Percentiles rank a stretch among this genome's conserved stretches.
phyloP scores from a whole-genome alignment of 768 basidiomycete genomes.

The Suillus hirtellus region DNA sequence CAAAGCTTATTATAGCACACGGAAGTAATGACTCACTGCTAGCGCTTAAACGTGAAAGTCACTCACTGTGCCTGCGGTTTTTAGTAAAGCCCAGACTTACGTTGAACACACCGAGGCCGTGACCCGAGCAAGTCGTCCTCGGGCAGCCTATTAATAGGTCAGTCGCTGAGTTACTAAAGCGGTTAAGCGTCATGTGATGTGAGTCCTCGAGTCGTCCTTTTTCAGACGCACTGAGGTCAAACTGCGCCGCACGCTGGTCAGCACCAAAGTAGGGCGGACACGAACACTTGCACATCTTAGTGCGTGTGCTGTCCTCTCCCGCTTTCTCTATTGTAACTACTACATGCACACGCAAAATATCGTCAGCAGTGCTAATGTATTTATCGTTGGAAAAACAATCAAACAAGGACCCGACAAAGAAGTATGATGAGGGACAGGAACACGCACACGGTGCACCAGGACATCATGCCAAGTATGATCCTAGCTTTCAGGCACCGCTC shows the following conservation, averaged over 20 bases:
- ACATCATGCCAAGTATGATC: conserved; percentile 41
- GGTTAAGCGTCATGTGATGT: too few relatives aligned
- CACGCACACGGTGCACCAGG: conserved; percentile 40
- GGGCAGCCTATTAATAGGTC: not conserved
- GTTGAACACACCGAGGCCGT: too few relatives aligned
- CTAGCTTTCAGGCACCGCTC: not conserved
- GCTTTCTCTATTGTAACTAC: too few relatives aligned
- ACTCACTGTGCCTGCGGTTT: not conserved
- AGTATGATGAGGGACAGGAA: conserved; percentile 34
- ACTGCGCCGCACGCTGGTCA: too few relatives aligned
- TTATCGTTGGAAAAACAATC: conserved; percentile 13
- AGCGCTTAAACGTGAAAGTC: not conserved
- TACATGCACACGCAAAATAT: too few relatives aligned
- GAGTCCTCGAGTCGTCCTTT: too few relatives aligned
- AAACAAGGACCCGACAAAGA: conserved; percentile 25
- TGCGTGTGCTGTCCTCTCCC: too few relatives aligned
- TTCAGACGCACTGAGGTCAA: too few relatives aligned
- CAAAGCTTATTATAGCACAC: not conserved
- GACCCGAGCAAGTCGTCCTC: not conserved
- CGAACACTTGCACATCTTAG: too few relatives aligned
- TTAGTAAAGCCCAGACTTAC: too few relatives aligned
- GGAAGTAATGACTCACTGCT: not conserved
- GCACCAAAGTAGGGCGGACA: too few relatives aligned
- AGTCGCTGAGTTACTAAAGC: not conserved
- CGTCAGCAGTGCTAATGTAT: too few relatives aligned